These are phyloP conservation scores for Pholiota molesta DNA, from an alignment of 768 basidiomycete genomes.

Conservation along the genomic window DNA sequence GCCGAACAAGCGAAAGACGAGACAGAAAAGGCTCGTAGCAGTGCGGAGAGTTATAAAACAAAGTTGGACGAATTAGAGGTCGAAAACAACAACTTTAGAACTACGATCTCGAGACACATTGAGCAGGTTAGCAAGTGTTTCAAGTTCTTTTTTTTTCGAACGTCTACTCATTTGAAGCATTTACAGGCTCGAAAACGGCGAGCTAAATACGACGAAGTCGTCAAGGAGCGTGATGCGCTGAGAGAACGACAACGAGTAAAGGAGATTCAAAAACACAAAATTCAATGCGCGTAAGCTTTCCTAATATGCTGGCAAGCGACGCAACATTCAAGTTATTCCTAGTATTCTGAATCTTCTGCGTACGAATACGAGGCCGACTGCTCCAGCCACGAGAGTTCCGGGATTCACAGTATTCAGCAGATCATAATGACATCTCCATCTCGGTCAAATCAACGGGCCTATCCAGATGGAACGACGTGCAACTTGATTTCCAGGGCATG, in stretches of 20 bases:
- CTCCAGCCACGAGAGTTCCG: slow-evolving; percentile 23
- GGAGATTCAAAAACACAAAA: slow-evolving; percentile 18
- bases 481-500: slow-evolving; percentile 41
- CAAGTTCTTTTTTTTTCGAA: background rate
- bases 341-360: background rate
- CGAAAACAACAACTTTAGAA: slow-evolving; percentile 32
- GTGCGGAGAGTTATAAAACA: slow-evolving; percentile 11
- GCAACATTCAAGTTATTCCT: background rate
- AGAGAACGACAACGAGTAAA: slow-evolving; percentile 18
- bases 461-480: slow-evolving; percentile 20
- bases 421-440: slow-evolving; percentile 11
- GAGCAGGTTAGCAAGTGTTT: slow-evolving; percentile 19
- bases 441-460: slow-evolving; percentile 7
- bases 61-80: slow-evolving; percentile 26
- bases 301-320: background rate
- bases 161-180: background rate
- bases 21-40: slow-evolving; percentile 21
- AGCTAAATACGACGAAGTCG: slow-evolving; percentile 26
- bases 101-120: slow-evolving; percentile 32
- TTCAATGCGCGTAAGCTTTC: slow-evolving; percentile 13
- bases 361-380: slow-evolving; percentile 31
- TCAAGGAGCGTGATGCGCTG: slow-evolving; percentile 23
- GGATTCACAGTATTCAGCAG: slow-evolving; percentile 16
- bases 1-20: slow-evolving; percentile 32
- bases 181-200: slow-evolving; percentile 24